Base-by-base conservation (phyloP, 768 basidiomycete species). In the Boletus pseudo-olivaceus region DNA sequence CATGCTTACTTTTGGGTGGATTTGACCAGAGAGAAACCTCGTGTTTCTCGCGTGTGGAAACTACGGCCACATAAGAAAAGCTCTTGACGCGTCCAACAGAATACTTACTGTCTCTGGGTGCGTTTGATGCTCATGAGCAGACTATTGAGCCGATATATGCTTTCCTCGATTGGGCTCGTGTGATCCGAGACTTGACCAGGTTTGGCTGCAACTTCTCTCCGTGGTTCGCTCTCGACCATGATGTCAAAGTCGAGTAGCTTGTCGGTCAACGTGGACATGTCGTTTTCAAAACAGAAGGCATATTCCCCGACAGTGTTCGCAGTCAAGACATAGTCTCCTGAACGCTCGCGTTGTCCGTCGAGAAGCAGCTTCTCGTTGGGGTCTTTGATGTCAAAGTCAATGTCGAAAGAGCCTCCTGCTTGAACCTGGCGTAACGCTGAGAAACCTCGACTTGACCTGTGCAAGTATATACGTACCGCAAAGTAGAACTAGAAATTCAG, bases 171-270 rank as follows among this genome's bases (percentile, higher is more conserved):
- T 10, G 89, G 84, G 49, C 82, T 90, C 26, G 97, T 98, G 61
- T 98, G 97, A 56, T 98, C 95, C 12, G 88, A 76, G 35, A 99
- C 83, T 70, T 93, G 90, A 14, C 87, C 87, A 5, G 89, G 82
- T 69, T 93, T 95, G 9, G 88, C 91, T 3, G 94, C 90, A 3
- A 93, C 81, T 64, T 93, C 87, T 47, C 93, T 78, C 47, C 97
- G 78, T 2, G 97, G 97, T 68, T 98, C 96, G 56, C 89, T 93
- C 79, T 99, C 97, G 44, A 93, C 93, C 93, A 98, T 95, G 73
- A 99, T 98, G 71, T 92, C 89, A 68, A 93, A 90, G 73, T 93
- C 91, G 64, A 99, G 82, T 44, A 98, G 82, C 72, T 98, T 98
- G 74, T 93, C 92, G 12, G 91, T 89, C 60, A 97, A 79, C 5